Conservation (phyloP, 169 alveolate species). For the Plasmodium vinckei region DNA sequence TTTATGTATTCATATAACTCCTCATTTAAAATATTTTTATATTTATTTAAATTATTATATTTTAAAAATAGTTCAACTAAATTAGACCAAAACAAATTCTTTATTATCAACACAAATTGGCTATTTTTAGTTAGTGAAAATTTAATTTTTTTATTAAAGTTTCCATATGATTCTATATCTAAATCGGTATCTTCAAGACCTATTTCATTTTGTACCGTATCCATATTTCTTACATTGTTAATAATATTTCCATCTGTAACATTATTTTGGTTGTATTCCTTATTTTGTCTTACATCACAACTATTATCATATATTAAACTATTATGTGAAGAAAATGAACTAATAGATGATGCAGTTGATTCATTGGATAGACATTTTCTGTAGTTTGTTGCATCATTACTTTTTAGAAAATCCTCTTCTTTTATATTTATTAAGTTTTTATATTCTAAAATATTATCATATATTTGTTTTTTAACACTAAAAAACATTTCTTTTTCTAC, state of each 20-base stretch:
- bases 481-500: constrained; percentile 72
- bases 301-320: constrained; percentile 9
- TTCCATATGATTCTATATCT: constrained; percentile 8
- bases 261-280: not conserved
- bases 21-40: constrained; percentile 60
- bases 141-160: constrained; percentile 40
- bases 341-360: not conserved
- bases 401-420: constrained; percentile 74
- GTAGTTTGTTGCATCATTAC: constrained; percentile 40
- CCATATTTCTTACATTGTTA: not conserved
- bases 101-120: constrained; percentile 65
- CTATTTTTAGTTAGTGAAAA: constrained; percentile 57
- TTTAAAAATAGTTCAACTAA: constrained; percentile 53
- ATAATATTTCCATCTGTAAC: not conserved
- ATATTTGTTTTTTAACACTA: constrained; percentile 65
- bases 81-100: constrained; percentile 69
- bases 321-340: constrained; percentile 16
- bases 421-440: constrained; percentile 71
- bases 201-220: not conserved
- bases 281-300: not conserved
- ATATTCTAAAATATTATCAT: constrained; percentile 59
- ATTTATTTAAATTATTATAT: constrained; percentile 54
- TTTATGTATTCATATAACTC: constrained; percentile 68
- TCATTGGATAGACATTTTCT: not conserved
- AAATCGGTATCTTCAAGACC: not conserved